A percentile compares a stretch with the other conserved stretches of the same genome.
These are phyloP conservation scores for Fraxinus paxiana DNA, from an alignment of 305 asterid species.

Conservation along the genomic window DNA sequence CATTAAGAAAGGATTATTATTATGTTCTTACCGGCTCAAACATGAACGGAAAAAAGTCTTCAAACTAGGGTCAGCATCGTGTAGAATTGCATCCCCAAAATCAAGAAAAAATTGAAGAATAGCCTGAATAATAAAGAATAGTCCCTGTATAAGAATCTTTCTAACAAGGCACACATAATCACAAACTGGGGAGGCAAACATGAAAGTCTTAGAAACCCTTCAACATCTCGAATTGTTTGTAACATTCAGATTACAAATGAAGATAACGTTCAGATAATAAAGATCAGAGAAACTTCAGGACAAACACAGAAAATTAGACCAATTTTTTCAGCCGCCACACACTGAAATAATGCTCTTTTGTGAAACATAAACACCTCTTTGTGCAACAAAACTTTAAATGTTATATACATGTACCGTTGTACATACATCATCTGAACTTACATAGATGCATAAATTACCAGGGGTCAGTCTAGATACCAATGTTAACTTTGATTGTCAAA, in stretches of 20 bases:
- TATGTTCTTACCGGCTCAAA: slow-evolving; percentile 71
- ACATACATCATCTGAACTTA: neutral
- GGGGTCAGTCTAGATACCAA: neutral
- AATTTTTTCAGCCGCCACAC: neutral
- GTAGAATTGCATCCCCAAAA: slow-evolving; percentile 73
- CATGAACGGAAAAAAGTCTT: slow-evolving; percentile 76
- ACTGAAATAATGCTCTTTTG: neutral
- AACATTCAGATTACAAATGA: neutral
- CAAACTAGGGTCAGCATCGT: slow-evolving; percentile 87
- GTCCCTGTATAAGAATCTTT: slow-evolving; percentile 19
- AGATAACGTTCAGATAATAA: neutral
- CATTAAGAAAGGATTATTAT: slow-evolving; percentile 16
- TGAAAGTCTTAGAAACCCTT: neutral
- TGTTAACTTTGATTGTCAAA: neutral
- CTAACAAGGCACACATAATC: slow-evolving; percentile 9
- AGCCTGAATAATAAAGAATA: slow-evolving; percentile 45
- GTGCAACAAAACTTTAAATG: neutral
- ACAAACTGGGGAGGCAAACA: neutral
- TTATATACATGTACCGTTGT: neutral
- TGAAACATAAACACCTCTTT: neutral
- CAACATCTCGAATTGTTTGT: neutral
- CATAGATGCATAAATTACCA: neutral
- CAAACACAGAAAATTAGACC: neutral
- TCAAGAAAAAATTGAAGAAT: slow-evolving; percentile 85
- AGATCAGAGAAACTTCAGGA: neutral